Evolutionary conservation across 1,284 basidiomycete species (phyloP), one percentile per base, ranked within the genome.

Genomic region (Cutaneotrichosporon cyanovorans): DNA sequence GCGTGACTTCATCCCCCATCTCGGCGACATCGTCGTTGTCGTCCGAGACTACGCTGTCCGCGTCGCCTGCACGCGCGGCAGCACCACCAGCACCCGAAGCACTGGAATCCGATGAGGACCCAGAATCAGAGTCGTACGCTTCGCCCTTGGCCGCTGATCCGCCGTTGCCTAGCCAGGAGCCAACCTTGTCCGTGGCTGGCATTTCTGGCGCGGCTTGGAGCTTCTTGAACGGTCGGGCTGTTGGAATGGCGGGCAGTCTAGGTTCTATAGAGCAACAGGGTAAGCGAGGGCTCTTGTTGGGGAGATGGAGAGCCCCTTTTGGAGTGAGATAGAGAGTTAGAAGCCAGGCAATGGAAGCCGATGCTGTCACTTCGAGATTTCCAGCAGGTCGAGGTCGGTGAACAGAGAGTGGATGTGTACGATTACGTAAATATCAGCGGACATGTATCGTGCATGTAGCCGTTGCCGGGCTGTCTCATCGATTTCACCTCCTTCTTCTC

Each of bases 171-270:
- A 70, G 59, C 69, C 69, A 72, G 44, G 64, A 62, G 37, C 68
- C 68, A 55, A 72, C 68, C 56, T 72, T 72, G 25, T 52, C 57
- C 37, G 56, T 59, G 15, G 67, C 42, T 32, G 66, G 51, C 64
- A 68, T 68, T 42, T 55, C 58, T 39, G 58, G 53, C 45, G 61
- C 60, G 52, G 57, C 58, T 46, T 67, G 61, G 9, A 69, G 63
- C 56, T 66, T 68, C 34, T 53, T 53, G 50, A 65, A 57, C 9
- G 66, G 37, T 34, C 32, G 37, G 20, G 36, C 19, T 1, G 16
- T 19, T 7, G 37, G 43, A 33, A 45, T 45, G 42, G 25, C 35
- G 23, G 41, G 31, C n/a, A 33, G 15, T 14, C 8, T n/a, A 18
- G 19, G 19, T 25, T 25, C 9, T 8, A 9, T 12, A 23, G 40